Base-by-base conservation (phyloP, 2,329 filamentous ascomycete species). In the Claviceps capensis region DNA sequence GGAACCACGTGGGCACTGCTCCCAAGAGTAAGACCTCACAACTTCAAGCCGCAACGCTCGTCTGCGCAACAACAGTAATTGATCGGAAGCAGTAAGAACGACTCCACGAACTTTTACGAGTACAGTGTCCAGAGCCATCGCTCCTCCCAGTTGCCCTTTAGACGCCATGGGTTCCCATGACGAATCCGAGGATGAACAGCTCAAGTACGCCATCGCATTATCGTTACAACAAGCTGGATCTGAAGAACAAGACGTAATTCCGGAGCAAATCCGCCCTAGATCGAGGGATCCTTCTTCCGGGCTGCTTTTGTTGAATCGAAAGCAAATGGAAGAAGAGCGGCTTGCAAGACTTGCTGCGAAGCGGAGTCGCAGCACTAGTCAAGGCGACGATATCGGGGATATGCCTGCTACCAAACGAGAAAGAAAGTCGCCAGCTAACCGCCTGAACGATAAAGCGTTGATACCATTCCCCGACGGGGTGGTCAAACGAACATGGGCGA, bases 251-350 rank as follows among this genome's bases (percentile, higher is more conserved):
- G 17, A 44, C 14, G 37, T 6, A 23, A 17, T 9, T 11, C 14
- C 23, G 23, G 30, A 26, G 6, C 8, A 17, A 22, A 40, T 34
- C 5, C 30, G 17, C 16, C 14, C 42, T 11, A 38, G n/a, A 7
- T 22, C 14, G 26, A 19, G 23, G 4, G 46, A 43, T 11, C 45
- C 50, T 19, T 52, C 57, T 48, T 59, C 64, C 34, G 71, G 73
- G 0, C 59, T 80, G 0, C 61, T 76, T 4, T 76, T 77, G 3
- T 67, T 95, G 1, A 78, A 95, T 68, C 79, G 90, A 38, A 88
- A 83, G 66, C 78, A 81, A 50, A 93, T 95, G 88, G 91, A 96
- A 65, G 74, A 82, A 60, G 88, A 94, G 63, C 81, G 91, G 42
- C 75, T 95, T 14, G 82, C 80, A 22, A 78, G 90, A 58, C 65